Conservation (phyloP, 1,139 yeast species). For the Candida freyschussii region DNA sequence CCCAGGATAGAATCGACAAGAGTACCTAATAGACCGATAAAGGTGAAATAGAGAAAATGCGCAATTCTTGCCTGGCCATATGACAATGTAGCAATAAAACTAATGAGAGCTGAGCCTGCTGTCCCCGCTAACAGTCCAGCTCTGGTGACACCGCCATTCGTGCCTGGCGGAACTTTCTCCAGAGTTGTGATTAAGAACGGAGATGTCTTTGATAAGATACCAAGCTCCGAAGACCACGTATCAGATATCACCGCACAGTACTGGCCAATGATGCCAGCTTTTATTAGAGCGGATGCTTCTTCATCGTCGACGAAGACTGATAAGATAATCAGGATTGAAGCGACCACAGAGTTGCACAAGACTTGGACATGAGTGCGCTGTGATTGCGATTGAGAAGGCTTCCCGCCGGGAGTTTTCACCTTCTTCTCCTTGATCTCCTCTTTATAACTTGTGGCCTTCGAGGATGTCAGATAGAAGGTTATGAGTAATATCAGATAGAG, state of each 20-base stretch:
- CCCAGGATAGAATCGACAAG: constrained; percentile 42
- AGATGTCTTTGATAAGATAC: constrained; percentile 35
- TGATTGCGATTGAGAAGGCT: constrained; percentile 14
- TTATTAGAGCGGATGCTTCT: constrained; percentile 9
- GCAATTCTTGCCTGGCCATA: constrained; percentile 12
- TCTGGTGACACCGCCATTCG: constrained; percentile 43
- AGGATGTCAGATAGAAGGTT: constrained; percentile 37
- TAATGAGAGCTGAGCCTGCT: constrained; percentile 36
- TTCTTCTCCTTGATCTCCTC: constrained; percentile 21
- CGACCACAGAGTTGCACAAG: constrained; percentile 36
- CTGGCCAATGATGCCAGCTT: constrained; percentile 36
- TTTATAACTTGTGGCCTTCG: constrained; percentile 36
- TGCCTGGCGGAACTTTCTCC: constrained; percentile 41
- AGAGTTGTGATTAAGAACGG: constrained; percentile 42
- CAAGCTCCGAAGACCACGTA: constrained; percentile 47
- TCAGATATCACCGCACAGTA: constrained; percentile 45
- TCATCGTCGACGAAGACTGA: constrained; percentile 14
- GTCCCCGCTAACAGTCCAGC: constrained; percentile 37
- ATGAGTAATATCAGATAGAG: constrained; percentile 32
- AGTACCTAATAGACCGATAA: constrained; percentile 38
- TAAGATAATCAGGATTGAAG: constrained; percentile 22
- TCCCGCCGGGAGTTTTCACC: constrained; percentile 23
- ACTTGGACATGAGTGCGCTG: constrained; percentile 40
- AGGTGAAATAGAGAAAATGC: constrained; percentile 29
- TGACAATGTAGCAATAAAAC: constrained; percentile 27